Conservation (phyloP, 2,329 filamentous ascomycete species). For the Ceratocystiopsis minuta region DNA sequence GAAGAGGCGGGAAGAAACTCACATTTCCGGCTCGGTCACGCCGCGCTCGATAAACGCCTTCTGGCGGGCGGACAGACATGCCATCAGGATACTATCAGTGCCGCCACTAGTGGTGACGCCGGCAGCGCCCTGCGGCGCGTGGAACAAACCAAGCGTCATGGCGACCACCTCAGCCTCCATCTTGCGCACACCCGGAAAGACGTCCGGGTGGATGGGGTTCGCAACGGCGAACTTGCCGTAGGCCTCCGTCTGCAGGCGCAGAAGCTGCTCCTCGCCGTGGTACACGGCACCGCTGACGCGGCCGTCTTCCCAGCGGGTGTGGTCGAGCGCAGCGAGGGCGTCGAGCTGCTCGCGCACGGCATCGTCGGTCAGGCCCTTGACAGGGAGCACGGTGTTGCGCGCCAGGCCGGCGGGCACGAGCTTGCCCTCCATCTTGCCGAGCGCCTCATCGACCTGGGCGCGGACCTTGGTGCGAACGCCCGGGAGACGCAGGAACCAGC, state of each 20-base stretch:
- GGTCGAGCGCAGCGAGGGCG: constrained; percentile 67
- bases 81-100: constrained; percentile 94
- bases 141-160: constrained; percentile 84
- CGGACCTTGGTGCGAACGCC: constrained; percentile 76
- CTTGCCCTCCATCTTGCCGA: constrained; percentile 67
- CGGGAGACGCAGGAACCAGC: constrained; percentile 68
- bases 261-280: constrained; percentile 69
- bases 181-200: constrained; percentile 93
- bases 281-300: constrained; percentile 90
- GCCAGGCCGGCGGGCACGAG: constrained; percentile 52
- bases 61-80: constrained; percentile 74
- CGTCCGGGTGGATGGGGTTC: constrained; percentile 94
- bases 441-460: constrained; percentile 62
- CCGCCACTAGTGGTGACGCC: constrained; percentile 86
- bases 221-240: constrained; percentile 88
- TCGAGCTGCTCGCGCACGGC: constrained; percentile 64
- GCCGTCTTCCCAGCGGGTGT: constrained; percentile 93
- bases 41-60: constrained; percentile 74
- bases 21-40: constrained; percentile 90
- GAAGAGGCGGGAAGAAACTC: constrained; percentile 15
- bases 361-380: constrained; percentile 67
- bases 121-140: constrained; percentile 67
- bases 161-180: constrained; percentile 98
- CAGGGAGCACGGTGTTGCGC: constrained; percentile 59
- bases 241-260: constrained; percentile 76